phyloP scores from a whole-genome alignment of 495 filamentous ascomycete species.

The Hypomontagnella monticulosa region DNA sequence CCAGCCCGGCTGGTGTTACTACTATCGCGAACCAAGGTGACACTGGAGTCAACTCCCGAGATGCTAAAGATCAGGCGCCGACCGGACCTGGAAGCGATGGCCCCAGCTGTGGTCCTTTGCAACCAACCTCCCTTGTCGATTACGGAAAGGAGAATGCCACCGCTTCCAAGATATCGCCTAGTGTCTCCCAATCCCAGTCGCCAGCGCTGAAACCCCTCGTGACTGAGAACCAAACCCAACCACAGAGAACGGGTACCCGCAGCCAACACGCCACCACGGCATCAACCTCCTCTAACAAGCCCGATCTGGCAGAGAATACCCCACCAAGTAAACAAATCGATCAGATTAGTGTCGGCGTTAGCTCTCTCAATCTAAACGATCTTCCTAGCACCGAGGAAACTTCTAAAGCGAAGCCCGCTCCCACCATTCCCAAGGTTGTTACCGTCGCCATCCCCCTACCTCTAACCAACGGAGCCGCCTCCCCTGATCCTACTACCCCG shows the following conservation, averaged over 20 bases:
- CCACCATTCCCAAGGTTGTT: constrained; percentile 17
- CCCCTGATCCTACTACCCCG: neutral
- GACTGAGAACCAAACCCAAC: constrained; percentile 23
- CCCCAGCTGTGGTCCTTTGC: constrained; percentile 1
- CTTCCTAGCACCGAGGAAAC: constrained; percentile 1
- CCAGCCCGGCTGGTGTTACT: constrained; percentile 31
- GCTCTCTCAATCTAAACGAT: constrained; percentile 31
- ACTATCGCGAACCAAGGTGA: constrained; percentile 30
- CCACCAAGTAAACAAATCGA: constrained; percentile 2
- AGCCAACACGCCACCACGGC: constrained; percentile 22
- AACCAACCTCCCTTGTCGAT: neutral
- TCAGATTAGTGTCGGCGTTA: constrained; percentile 10
- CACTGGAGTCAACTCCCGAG: constrained; percentile 8
- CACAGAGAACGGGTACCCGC: constrained; percentile 45
- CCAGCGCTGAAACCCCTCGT: constrained; percentile 27
- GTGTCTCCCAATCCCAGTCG: constrained; percentile 15
- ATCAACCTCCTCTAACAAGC: constrained; percentile 14
- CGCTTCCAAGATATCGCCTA: constrained; percentile 5
- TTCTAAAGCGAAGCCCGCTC: constrained; percentile 2
- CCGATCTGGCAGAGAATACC: constrained; percentile 7
- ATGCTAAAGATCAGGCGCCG: constrained; percentile 21
- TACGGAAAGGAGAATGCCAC: constrained; percentile 34
- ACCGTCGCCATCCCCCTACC: constrained; percentile 35
- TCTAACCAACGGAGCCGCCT: constrained; percentile 1
- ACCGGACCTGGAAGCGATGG: constrained; percentile 11